phyloP scores from a whole-genome alignment of 179 eudicot genomes.

The Heliamphora pulchella region DNA sequence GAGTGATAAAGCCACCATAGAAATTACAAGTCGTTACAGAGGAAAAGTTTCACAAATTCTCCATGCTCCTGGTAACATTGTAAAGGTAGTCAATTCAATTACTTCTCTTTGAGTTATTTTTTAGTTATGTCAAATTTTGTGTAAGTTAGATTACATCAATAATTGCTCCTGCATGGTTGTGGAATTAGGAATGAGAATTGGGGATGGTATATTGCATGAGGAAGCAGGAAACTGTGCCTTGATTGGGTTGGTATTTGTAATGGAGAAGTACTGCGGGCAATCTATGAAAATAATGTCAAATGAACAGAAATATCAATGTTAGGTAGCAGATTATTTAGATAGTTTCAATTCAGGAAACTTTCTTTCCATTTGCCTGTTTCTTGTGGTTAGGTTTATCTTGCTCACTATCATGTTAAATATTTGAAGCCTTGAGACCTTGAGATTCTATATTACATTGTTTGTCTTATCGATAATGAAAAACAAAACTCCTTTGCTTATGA shows the following conservation, averaged over 20 bases:
- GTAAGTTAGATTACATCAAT: neutral
- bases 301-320: neutral
- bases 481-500: no score
- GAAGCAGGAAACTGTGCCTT: neutral
- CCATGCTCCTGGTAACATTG: slow-evolving; percentile 73
- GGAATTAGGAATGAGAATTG: neutral
- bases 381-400: neutral
- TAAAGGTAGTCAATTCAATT: slow-evolving; percentile 52
- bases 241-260: neutral
- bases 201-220: neutral
- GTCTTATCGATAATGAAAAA: no score
- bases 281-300: neutral
- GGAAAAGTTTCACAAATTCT: slow-evolving; percentile 67
- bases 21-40: slow-evolving; percentile 89
- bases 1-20: slow-evolving; percentile 98
- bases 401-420: neutral
- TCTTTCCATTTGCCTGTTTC: neutral
- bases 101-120: neutral
- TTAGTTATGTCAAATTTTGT: neutral
- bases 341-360: slow-evolving; percentile 1
- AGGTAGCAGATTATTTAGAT: neutral
- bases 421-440: neutral
- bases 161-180: neutral
- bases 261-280: neutral
- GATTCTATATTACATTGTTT: neutral